Conservation (phyloP, 352 stramenopile species). For the Phytophthora fragariaefolia region DNA sequence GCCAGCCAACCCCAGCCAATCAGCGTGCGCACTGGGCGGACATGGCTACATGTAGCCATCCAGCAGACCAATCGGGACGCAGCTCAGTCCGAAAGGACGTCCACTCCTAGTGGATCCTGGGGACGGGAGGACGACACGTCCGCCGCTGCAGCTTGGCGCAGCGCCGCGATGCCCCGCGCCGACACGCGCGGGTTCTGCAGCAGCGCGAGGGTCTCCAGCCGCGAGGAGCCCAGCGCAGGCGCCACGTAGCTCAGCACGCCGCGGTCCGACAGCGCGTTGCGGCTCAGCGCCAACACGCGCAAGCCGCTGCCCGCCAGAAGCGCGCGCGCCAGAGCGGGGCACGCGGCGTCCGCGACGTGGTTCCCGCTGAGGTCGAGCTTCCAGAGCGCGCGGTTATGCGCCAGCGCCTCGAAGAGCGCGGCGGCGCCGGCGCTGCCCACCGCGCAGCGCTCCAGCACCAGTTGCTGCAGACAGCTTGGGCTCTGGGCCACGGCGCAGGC, state of each 20-base stretch:
- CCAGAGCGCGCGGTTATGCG: slow-evolving; percentile 58
- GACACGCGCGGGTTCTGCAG: slow-evolving; percentile 54
- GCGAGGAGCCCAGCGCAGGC: slow-evolving; percentile 47
- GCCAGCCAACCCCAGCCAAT: slow-evolving; percentile 35
- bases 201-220: slow-evolving; percentile 63
- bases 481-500: slow-evolving; percentile 54
- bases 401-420: slow-evolving; percentile 58
- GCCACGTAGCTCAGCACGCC: slow-evolving; percentile 55
- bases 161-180: slow-evolving; percentile 28
- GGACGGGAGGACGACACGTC: not conserved
- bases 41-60: slow-evolving; percentile 27
- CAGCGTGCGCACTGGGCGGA: slow-evolving; percentile 12
- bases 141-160: slow-evolving; percentile 29
- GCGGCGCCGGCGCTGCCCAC: slow-evolving; percentile 59
- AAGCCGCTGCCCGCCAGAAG: slow-evolving; percentile 44
- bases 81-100: slow-evolving; percentile 23
- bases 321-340: slow-evolving; percentile 39
- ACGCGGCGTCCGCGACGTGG: slow-evolving; percentile 63
- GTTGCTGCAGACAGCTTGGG: slow-evolving; percentile 63
- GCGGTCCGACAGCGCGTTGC: slow-evolving; percentile 65
- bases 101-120: slow-evolving; percentile 21
- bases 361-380: slow-evolving; percentile 81
- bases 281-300: slow-evolving; percentile 54
- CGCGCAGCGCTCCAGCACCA: slow-evolving; percentile 71
- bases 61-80: slow-evolving; percentile 44